Evolutionary conservation across 2,329 filamentous ascomycete species (phyloP).

Genomic region (Erysiphe pulchra): DNA sequence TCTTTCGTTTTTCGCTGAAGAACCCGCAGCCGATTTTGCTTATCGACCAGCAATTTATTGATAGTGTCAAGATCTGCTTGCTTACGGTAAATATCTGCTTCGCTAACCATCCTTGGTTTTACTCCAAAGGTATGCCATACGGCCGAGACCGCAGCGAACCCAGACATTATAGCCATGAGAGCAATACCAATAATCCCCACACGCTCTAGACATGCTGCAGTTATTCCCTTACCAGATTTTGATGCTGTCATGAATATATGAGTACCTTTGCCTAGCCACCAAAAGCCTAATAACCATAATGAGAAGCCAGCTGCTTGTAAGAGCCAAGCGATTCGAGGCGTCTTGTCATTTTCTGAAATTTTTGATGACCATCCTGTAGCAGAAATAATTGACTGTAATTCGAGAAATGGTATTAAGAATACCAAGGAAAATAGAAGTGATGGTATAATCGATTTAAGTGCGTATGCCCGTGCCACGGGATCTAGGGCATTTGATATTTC

Average conservation of each 20-base stretch:
- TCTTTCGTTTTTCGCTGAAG: conserved; percentile 38
- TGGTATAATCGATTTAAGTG: conserved; percentile 42
- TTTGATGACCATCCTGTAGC: conserved; percentile 35
- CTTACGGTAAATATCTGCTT: conserved; percentile 51
- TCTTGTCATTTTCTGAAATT: conserved; percentile 26
- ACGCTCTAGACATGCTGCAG: conserved; percentile 31
- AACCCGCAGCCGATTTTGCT: conserved; percentile 44
- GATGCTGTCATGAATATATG: conserved; percentile 21
- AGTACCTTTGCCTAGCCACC: conserved; percentile 38
- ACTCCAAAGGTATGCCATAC: conserved; percentile 65
- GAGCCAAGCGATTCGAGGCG: conserved; percentile 35
- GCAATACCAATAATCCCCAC: conserved; percentile 69
- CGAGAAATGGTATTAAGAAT: conserved; percentile 51
- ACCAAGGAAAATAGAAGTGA: conserved; percentile 48
- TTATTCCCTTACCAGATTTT: conserved; percentile 14
- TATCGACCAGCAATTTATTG: conserved; percentile 51
- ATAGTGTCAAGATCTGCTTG: conserved; percentile 56
- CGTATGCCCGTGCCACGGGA: conserved; percentile 36
- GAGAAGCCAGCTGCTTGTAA: conserved; percentile 36
- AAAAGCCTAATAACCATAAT: conserved; percentile 49
- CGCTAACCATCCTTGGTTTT: conserved; percentile 36
- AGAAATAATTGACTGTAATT: conserved; percentile 32
- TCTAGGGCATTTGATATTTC: conserved; percentile 60
- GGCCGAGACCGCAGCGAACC: conserved; percentile 69
- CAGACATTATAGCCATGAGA: conserved; percentile 67